A percentile compares a stretch with the other conserved stretches of the same genome.
Evolutionary conservation across 768 basidiomycete species (phyloP).

Genomic region (Pilatotrama ljubarskyi): DNA sequence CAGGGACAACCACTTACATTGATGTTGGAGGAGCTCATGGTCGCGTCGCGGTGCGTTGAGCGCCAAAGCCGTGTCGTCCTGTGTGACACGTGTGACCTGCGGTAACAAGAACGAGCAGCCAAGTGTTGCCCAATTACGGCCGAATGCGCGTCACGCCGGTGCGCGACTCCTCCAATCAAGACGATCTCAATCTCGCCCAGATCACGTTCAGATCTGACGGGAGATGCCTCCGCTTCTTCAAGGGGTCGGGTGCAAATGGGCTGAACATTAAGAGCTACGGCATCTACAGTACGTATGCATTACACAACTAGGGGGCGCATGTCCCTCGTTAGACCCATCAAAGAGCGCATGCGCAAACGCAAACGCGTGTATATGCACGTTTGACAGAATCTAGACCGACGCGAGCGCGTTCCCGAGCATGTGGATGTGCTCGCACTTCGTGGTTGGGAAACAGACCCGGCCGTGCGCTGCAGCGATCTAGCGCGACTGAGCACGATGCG

Average conservation of each 20-base stretch:
- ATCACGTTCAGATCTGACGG: background rate
- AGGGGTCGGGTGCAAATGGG: background rate
- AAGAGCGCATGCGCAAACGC: background rate
- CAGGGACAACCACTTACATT: conserved; percentile 42
- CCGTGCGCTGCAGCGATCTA: background rate
- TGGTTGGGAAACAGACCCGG: no score
- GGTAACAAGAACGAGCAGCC: background rate
- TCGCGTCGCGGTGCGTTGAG: conserved; percentile 2
- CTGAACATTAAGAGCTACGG: background rate
- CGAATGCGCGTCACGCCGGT: background rate
- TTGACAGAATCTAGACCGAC: background rate
- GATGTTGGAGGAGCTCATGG: conserved; percentile 55
- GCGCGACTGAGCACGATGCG: background rate
- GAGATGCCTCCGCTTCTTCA: background rate
- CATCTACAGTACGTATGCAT: conserved; percentile 11
- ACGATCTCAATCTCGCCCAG: conserved; percentile 8
- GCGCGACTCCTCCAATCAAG: background rate
- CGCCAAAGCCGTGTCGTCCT: conserved; percentile 6
- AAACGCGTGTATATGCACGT: conserved; percentile 2
- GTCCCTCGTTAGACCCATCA: background rate
- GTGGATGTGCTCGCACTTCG: background rate
- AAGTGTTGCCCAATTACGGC: background rate
- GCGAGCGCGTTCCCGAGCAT: background rate
- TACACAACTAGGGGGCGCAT: background rate
- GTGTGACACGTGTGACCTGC: conserved; percentile 5